Evolutionary conservation across 306 rosid species (phyloP).

Genomic region (Malus fusca): DNA sequence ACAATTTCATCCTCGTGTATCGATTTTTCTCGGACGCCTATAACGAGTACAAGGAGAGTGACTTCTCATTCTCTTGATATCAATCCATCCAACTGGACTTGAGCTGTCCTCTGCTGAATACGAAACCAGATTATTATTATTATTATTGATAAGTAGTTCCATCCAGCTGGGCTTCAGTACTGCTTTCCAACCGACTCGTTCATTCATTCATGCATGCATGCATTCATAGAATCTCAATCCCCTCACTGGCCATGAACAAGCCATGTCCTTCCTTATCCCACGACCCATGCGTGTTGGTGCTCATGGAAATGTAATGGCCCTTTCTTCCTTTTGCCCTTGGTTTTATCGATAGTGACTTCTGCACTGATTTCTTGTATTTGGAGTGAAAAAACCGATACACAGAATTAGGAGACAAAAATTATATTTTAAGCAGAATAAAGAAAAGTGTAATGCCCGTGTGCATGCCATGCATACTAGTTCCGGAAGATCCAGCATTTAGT

Average conservation of each 20-base stretch:
- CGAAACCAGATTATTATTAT: too few species aligned
- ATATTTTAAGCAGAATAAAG: too few species aligned
- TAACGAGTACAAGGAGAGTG: not conserved
- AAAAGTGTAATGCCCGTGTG: too few species aligned
- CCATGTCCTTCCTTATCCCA: not conserved
- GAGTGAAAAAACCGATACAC: too few species aligned
- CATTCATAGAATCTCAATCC: too few species aligned
- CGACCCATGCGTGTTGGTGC: not conserved
- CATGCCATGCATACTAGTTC: too few species aligned
- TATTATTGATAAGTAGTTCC: too few species aligned
- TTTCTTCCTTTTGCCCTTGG: not conserved
- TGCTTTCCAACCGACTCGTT: not conserved
- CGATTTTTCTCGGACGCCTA: not conserved
- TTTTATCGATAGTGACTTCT: too few species aligned
- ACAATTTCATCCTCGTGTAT: too few species aligned
- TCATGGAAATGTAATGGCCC: not conserved
- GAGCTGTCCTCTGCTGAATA: not conserved
- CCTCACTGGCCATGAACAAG: not conserved
- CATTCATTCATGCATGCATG: not conserved
- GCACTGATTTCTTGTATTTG: not conserved
- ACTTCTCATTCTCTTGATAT: not conserved
- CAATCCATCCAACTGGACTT: not conserved
- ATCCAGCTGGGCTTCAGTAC: not conserved
- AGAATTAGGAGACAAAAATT: not conserved
- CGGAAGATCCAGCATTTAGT: too few species aligned